Evolutionary conservation across 2,329 filamentous ascomycete species (phyloP).

Genomic region (Tolypocladium album): DNA sequence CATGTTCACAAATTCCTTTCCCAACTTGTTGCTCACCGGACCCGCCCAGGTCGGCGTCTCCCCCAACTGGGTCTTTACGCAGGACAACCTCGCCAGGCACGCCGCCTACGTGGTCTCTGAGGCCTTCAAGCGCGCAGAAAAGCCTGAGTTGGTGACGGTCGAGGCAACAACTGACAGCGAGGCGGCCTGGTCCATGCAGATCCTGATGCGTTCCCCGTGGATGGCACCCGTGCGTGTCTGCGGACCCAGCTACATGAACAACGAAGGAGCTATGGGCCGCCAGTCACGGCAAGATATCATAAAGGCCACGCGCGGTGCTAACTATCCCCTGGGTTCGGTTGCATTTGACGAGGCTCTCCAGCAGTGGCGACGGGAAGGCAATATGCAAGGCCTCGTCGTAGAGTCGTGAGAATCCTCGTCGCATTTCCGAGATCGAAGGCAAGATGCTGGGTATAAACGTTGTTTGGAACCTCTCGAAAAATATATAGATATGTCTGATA

Average conservation of each 20-base stretch:
- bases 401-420: background rate
- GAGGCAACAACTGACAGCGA: conserved; percentile 35
- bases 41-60: conserved; percentile 27
- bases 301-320: conserved; percentile 17
- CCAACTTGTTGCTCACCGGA: conserved; percentile 41
- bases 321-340: conserved; percentile 10
- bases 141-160: conserved; percentile 14
- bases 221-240: conserved; percentile 32
- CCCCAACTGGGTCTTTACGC: conserved; percentile 24
- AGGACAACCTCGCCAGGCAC: conserved; percentile 27
- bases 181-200: conserved; percentile 31
- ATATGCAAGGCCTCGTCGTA: conserved; percentile 11
- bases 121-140: conserved; percentile 10
- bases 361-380: conserved; percentile 18
- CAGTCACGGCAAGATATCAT: conserved; percentile 15
- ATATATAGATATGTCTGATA: no score
- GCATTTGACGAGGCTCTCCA: conserved; percentile 16
- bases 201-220: conserved; percentile 27
- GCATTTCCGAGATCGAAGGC: background rate
- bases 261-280: conserved; percentile 24
- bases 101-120: conserved; percentile 25
- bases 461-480: no score
- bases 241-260: conserved; percentile 44
- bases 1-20: conserved; percentile 34
- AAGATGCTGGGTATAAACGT: background rate